Base-by-base conservation (phyloP, 2,329 filamentous ascomycete species). In the Coniochaeta pulveracea region DNA sequence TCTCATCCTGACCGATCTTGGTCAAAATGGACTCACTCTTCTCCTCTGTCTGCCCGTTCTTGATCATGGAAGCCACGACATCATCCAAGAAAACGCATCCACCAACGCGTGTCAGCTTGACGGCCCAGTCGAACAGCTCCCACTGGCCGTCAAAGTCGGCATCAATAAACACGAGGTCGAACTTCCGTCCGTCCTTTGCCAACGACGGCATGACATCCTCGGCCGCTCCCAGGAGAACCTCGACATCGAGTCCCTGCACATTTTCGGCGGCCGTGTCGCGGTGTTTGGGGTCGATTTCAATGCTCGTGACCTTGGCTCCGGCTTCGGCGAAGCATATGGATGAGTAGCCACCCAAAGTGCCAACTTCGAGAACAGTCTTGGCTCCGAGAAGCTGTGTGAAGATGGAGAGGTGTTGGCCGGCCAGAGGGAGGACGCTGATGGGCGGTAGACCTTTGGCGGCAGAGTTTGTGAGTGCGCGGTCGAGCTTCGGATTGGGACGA, bases 271-370 rank as follows among this genome's bases (percentile, higher is more conserved):
- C 64, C 2, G 70, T 57, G 1, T 58, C 49, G 1, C 58, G 59
- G 30, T 65, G 57, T 15, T 63, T 52, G 1, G 53, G 41, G 36
- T 66, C 46, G 21, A 66, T 55, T 41, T 74, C 69, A 27, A 74
- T 56, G 26, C 57, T 69, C 0, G 63, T 69, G 10, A 74, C 57
- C 15, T 56, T 51, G 14, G 47, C 50, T 19, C 48, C 50, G 5
- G 47, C 39, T 33, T 45, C 50, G 2, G 66, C 66, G 32, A 74
- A 55, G 57, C 65, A 73, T 34, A 72, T 66, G 11, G 62, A 58
- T 2, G 60, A 63, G 46, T 70, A 74, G 7, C 61, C 69, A 9
- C 68, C 68, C 19, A 74, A 45, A 0, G 66, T 72, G 15, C 69
- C 69, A 28, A 74, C 52, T 43, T 75, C 69, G 19, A 74, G 61